Conservation (phyloP, 257 asterid genomes). For the Plectranthus barbatus region DNA sequence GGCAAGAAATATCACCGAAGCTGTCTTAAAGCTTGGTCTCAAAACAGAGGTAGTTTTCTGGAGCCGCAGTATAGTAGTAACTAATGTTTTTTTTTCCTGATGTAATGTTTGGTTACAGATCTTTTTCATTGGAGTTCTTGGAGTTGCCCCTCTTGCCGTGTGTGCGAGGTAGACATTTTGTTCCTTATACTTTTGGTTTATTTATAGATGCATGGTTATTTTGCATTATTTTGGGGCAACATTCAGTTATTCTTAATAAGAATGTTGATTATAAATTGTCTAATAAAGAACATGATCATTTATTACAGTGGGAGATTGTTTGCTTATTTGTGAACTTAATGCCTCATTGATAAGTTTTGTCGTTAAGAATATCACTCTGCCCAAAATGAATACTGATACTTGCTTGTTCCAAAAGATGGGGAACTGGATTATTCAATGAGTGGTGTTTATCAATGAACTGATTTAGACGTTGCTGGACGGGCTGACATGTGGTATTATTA, state of each 20-base stretch:
- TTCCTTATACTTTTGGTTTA: slow-evolving; percentile 1
- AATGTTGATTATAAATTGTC: not conserved
- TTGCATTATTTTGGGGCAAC: not conserved
- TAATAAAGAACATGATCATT: not conserved
- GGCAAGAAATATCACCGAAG: slow-evolving; percentile 82
- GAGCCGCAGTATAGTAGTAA: slow-evolving; percentile 6
- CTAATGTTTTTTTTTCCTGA: slow-evolving; percentile 3
- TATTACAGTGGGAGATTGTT: too few species aligned
- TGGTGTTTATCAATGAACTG: too few species aligned
- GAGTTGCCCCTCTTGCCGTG: slow-evolving; percentile 93
- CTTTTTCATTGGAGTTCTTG: slow-evolving; percentile 98
- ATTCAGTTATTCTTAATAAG: not conserved
- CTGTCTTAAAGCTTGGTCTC: slow-evolving; percentile 90
- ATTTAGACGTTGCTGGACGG: too few species aligned
- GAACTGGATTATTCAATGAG: too few species aligned
- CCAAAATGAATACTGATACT: too few species aligned
- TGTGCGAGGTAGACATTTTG: slow-evolving; percentile 63
- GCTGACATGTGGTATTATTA: too few species aligned
- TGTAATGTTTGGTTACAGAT: slow-evolving; percentile 41
- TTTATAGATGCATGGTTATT: not conserved
- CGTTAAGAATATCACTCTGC: too few species aligned
- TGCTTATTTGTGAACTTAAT: too few species aligned
- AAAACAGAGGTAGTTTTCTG: slow-evolving; percentile 58
- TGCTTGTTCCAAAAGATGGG: too few species aligned
- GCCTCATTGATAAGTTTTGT: too few species aligned